Conservation (phyloP, 495 filamentous ascomycete genomes). For the Neurospora sp. region DNA sequence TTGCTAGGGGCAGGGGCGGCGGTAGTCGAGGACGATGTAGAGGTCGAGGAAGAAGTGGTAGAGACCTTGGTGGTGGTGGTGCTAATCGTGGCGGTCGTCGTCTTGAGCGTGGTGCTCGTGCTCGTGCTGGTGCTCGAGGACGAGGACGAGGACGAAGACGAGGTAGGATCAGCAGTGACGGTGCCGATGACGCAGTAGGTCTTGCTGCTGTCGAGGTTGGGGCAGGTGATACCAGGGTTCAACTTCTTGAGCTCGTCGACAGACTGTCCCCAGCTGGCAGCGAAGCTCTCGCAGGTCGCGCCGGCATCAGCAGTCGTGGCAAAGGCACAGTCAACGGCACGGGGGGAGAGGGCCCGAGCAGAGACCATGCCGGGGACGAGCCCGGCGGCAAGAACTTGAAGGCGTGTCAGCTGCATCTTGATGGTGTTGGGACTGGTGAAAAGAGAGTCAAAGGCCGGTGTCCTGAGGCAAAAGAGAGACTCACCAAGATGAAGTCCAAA, state of each 20-base stretch:
- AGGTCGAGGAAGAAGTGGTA: neutral
- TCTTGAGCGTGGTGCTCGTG: slow-evolving; percentile 14
- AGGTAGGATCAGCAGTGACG: slow-evolving; percentile 3
- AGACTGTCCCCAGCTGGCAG: slow-evolving; percentile 14
- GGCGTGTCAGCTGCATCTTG: slow-evolving; percentile 1
- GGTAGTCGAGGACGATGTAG: neutral
- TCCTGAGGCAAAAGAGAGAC: neutral
- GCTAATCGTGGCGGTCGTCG: slow-evolving; percentile 9
- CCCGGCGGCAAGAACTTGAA: neutral
- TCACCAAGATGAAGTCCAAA: neutral
- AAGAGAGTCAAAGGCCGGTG: neutral
- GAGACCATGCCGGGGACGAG: neutral
- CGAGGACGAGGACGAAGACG: slow-evolving; percentile 1
- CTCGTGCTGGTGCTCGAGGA: neutral
- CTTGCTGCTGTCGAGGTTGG: slow-evolving; percentile 3
- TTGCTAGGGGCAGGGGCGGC: neutral
- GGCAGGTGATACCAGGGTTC: slow-evolving; percentile 17
- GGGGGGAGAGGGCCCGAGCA: neutral
- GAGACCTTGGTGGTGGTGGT: neutral
- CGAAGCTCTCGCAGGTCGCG: slow-evolving; percentile 16
- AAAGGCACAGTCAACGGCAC: slow-evolving; percentile 14
- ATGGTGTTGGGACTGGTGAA: neutral
- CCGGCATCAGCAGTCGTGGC: slow-evolving; percentile 1
- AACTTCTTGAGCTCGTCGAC: slow-evolving; percentile 10
- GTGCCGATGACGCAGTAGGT: slow-evolving; percentile 22